Base-by-base conservation (phyloP, 345 rosid genomes). In the Geranium rotundifolium region DNA sequence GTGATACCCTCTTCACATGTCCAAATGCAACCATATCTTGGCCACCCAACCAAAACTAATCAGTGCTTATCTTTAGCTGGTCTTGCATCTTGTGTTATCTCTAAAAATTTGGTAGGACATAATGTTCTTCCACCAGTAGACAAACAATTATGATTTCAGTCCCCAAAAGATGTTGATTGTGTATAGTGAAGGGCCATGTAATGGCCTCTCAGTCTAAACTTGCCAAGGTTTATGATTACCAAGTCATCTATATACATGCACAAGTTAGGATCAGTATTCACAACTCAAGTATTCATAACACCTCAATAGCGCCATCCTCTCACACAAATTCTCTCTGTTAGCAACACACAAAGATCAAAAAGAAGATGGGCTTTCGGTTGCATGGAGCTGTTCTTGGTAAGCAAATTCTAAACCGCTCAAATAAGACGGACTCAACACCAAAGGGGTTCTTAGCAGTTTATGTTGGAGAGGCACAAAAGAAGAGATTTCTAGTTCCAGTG, bases 381-480 rank as follows among this genome's bases (percentile, higher is more conserved):
- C 52, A 10, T 46, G 52, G 52, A 7, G 52, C 52, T 14, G 16
- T 46, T 12, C 52, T 46, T 7, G 52, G 14, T 12, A 46, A 46
- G 52, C 13, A 46, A 7, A 46, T 46, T 46, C 52, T 46, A 10
- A 0, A 14, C 3, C 8, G 16, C 3, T 14, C 52, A 46, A 46
- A 46, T 14, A 3, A 58, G 0, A 7, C 54, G 27, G 19, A 9
- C 19, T 13, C 46, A 37, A 37, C 46, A 0, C 84, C 77, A 0
- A 85, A 79, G 57, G 85, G 84, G n/a, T 72, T 72, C 19, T 6
- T 65, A 58, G 68, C 67, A 1, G 59, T 66, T 31, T 76, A 76
- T 19, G 69, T 76, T 39, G 76, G 76, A 8, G 69, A 80, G 41
- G 63, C 49, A 14, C 68, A 72, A 41, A 72, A 27, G 63, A 77